These are phyloP conservation scores for Claviceps africana DNA, from an alignment of 2,329 filamentous ascomycete genomes.

Conservation along the genomic window DNA sequence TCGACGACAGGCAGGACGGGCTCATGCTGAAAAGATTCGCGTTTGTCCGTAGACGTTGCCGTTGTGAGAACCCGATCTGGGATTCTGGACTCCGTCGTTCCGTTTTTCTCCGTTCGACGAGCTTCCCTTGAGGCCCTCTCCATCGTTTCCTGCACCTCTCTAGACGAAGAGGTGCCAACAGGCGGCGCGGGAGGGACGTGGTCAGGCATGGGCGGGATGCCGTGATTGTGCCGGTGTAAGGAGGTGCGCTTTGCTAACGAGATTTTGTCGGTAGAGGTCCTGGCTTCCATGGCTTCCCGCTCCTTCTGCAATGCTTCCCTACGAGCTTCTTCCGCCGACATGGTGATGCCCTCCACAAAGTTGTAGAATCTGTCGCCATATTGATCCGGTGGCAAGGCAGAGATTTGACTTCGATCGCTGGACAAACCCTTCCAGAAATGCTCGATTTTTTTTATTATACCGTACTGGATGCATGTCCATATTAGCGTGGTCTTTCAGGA, in stretches of 20 bases:
- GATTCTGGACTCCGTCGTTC: constrained; percentile 32
- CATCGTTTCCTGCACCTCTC: constrained; percentile 26
- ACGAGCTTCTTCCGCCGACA: constrained; percentile 72
- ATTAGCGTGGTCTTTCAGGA: neutral
- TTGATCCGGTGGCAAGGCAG: constrained; percentile 73
- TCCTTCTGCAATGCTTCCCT: constrained; percentile 48
- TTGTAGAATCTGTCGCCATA: constrained; percentile 91
- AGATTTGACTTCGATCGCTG: constrained; percentile 74
- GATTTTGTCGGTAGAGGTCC: constrained; percentile 16
- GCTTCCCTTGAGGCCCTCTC: constrained; percentile 26
- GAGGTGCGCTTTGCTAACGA: constrained; percentile 25
- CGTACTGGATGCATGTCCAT: constrained; percentile 50
- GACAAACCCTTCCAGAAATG: constrained; percentile 94
- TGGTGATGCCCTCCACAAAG: constrained; percentile 83
- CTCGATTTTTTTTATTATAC: constrained; percentile 84
- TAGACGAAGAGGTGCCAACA: constrained; percentile 14
- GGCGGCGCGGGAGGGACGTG: constrained; percentile 30
- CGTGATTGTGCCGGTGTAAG: constrained; percentile 18
- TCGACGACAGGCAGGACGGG: constrained; percentile 67
- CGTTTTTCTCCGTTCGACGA: constrained; percentile 19
- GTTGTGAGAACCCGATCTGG: constrained; percentile 46
- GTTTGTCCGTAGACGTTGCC: constrained; percentile 23
- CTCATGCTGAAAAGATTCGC: constrained; percentile 44
- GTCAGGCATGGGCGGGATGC: constrained; percentile 30
- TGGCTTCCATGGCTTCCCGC: constrained; percentile 37